Conservation (phyloP, 495 filamentous ascomycete species). For the Tuber calosporum region DNA sequence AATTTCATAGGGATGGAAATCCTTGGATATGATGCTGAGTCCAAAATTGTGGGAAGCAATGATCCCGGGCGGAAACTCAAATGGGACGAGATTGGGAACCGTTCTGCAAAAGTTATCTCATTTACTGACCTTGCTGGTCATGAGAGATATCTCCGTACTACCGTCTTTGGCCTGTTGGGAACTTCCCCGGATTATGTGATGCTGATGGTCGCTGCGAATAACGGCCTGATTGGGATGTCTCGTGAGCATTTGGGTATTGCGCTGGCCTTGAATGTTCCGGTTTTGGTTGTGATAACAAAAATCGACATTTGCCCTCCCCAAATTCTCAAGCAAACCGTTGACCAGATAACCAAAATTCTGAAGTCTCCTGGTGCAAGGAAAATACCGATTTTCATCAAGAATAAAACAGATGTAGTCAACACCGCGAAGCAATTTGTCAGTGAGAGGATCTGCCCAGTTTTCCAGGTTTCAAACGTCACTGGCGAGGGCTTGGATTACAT, state of each 20-base stretch:
- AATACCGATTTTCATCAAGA: slow-evolving; percentile 96
- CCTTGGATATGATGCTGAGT: slow-evolving; percentile 89
- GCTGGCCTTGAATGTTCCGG: slow-evolving; percentile 86
- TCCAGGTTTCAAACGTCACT: slow-evolving; percentile 97
- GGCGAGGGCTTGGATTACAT: slow-evolving; percentile 73
- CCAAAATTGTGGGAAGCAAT: slow-evolving; percentile 72
- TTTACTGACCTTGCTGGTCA: slow-evolving; percentile 96
- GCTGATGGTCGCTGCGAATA: slow-evolving; percentile 97
- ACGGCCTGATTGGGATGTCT: slow-evolving; percentile 94
- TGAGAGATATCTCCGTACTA: slow-evolving; percentile 90
- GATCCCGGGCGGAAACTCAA: slow-evolving; percentile 80
- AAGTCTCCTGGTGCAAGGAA: slow-evolving; percentile 91
- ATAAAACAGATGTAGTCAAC: slow-evolving; percentile 81
- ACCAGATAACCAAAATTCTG: slow-evolving; percentile 82
- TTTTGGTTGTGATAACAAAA: slow-evolving; percentile 97
- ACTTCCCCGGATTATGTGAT: slow-evolving; percentile 96
- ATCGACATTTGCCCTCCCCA: slow-evolving; percentile 98
- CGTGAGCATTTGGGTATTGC: slow-evolving; percentile 97
- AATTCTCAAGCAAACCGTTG: slow-evolving; percentile 86
- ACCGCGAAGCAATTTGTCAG: slow-evolving; percentile 94
- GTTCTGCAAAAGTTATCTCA: slow-evolving; percentile 89
- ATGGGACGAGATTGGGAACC: slow-evolving; percentile 97
- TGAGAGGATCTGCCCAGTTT: slow-evolving; percentile 91
- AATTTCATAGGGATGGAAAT: slow-evolving; percentile 56
- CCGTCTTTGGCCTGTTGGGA: slow-evolving; percentile 88